Evolutionary conservation across 768 basidiomycete species (phyloP).

Genomic region (Cubamyces lactineus): DNA sequence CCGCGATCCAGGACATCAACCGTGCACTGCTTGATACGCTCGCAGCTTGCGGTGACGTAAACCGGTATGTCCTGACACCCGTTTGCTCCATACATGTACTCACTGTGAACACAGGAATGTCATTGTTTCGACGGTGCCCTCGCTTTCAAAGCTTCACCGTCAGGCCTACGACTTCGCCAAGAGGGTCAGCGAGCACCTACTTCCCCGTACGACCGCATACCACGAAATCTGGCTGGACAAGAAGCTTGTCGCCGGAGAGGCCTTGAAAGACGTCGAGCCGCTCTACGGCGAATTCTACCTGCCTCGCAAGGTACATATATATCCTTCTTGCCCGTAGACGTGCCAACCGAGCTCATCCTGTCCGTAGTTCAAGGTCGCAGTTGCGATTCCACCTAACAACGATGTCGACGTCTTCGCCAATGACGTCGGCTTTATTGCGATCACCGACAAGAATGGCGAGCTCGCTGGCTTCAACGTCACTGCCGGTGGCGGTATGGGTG

Average conservation of each 20-base stretch:
- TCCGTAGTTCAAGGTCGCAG: constrained; percentile 90
- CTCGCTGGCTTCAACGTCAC: constrained; percentile 93
- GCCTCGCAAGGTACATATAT: constrained; percentile 77
- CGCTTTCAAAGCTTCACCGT: constrained; percentile 82
- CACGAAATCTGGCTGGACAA: constrained; percentile 99
- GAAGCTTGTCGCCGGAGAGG: constrained; percentile 93
- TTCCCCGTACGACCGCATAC: constrained; percentile 91
- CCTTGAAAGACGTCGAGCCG: constrained; percentile 93
- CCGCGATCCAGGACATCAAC: constrained; percentile 96
- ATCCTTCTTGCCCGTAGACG: background rate
- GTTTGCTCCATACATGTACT: background rate
- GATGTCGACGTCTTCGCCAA: constrained; percentile 96
- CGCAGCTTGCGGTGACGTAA: constrained; percentile 98
- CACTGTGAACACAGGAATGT: constrained; percentile 66
- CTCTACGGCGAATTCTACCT: constrained; percentile 98
- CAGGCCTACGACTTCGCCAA: constrained; percentile 86
- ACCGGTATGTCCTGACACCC: constrained; percentile 55
- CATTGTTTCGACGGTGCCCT: constrained; percentile 88
- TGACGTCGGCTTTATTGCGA: constrained; percentile 96
- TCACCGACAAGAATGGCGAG: constrained; percentile 73
- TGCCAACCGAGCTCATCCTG: constrained; percentile 8
- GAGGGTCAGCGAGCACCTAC: constrained; percentile 79
- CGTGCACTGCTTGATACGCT: constrained; percentile 88
- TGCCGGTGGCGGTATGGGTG: constrained; percentile 98
- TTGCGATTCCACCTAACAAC: constrained; percentile 95